phyloP scores from a whole-genome alignment of 495 filamentous ascomycete species.

The Tuber magnatum region DNA sequence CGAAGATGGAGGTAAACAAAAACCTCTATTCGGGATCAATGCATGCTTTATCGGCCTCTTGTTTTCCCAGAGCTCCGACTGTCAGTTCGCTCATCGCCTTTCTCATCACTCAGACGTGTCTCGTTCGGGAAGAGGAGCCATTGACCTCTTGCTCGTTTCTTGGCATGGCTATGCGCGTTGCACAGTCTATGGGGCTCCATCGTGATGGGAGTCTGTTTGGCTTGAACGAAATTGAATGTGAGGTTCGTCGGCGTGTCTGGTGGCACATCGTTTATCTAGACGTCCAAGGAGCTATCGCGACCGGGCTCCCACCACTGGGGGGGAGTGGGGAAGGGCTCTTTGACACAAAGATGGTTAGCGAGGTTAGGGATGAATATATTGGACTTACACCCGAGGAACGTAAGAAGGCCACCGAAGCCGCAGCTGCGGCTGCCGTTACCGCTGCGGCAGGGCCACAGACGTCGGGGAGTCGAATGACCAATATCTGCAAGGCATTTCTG shows the following conservation, averaged over 20 bases:
- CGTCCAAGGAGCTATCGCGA: slow-evolving; percentile 41
- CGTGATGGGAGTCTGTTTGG: slow-evolving; percentile 61
- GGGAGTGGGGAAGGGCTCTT: slow-evolving; percentile 35
- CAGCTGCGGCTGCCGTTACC: background rate
- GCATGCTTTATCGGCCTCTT: slow-evolving; percentile 21
- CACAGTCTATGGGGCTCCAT: slow-evolving; percentile 66
- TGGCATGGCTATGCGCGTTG: slow-evolving; percentile 42
- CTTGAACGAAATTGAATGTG: slow-evolving; percentile 58
- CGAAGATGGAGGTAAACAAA: slow-evolving; percentile 19
- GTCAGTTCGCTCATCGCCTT: slow-evolving; percentile 33
- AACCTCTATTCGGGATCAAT: slow-evolving; percentile 28
- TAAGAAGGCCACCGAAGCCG: background rate
- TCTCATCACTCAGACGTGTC: slow-evolving; percentile 35
- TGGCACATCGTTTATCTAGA: slow-evolving; percentile 68
- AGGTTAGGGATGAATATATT: slow-evolving; percentile 36
- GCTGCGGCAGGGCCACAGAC: slow-evolving; percentile 18
- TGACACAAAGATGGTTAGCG: slow-evolving; percentile 38
- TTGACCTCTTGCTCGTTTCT: slow-evolving; percentile 36
- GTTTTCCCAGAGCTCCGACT: slow-evolving; percentile 33
- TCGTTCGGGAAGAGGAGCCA: slow-evolving; percentile 38
- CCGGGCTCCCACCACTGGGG: slow-evolving; percentile 37
- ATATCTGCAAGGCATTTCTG: slow-evolving; percentile 20
- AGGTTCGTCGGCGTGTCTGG: slow-evolving; percentile 64
- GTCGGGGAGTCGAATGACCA: background rate
- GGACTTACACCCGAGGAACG: slow-evolving; percentile 14